A percentile compares a stretch with the other conserved stretches of the same genome.
These are phyloP conservation scores for Oropetium thomaeum DNA, from an alignment of 176 grass and related monocot genomes.

Conservation along the genomic window DNA sequence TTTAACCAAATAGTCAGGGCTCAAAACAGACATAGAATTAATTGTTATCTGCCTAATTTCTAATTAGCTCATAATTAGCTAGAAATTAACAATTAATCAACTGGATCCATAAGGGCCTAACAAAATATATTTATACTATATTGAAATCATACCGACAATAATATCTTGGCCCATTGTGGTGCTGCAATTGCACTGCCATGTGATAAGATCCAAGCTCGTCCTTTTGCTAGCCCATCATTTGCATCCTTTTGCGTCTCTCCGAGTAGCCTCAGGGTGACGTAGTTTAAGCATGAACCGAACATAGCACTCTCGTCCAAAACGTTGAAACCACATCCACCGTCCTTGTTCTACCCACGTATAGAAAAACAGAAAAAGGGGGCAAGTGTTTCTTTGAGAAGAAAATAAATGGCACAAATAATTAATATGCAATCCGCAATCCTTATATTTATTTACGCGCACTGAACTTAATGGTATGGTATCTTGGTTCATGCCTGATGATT, in stretches of 20 bases:
- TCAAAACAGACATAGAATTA: too few species aligned
- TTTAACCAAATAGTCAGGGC: too few species aligned
- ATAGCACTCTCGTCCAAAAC: conserved; percentile 16
- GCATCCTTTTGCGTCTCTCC: background rate
- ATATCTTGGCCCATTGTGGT: conserved; percentile 49
- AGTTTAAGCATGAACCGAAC: conserved; percentile 46
- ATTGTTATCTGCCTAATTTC: too few species aligned
- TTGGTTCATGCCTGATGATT: conserved; percentile 32
- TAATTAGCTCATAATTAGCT: too few species aligned
- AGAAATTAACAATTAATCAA: too few species aligned
- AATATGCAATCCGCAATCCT: too few species aligned
- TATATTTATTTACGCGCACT: too few species aligned
- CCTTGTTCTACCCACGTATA: conserved; percentile 19
- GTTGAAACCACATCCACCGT: conserved; percentile 34
- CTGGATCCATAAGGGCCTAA: too few species aligned
- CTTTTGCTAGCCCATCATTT: background rate
- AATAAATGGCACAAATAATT: too few species aligned
- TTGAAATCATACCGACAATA: conserved; percentile 35
- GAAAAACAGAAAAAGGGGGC: too few species aligned
- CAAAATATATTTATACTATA: background rate
- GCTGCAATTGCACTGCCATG: conserved; percentile 25
- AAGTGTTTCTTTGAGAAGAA: too few species aligned
- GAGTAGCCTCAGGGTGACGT: conserved; percentile 31
- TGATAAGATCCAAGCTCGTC: conserved; percentile 10
- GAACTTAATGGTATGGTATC: background rate